Evolutionary conservation across 257 asterid genomes (phyloP).

Genomic region (Solanum ossicruentum): DNA sequence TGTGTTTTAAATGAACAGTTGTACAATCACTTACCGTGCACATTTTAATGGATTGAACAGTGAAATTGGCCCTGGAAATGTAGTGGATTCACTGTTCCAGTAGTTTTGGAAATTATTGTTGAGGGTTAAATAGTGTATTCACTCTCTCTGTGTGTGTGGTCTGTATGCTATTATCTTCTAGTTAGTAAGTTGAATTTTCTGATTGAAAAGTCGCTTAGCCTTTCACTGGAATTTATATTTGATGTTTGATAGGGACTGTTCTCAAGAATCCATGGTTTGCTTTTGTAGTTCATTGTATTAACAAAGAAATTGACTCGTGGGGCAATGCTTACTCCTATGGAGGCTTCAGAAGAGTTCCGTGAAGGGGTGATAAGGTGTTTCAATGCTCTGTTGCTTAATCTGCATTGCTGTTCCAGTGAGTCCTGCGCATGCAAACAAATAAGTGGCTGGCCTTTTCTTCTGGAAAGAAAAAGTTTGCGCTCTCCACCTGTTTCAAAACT

Average conservation of each 20-base stretch:
- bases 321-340: slow-evolving; percentile 66
- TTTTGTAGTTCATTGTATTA: slow-evolving; percentile 59
- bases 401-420: slow-evolving; percentile 49
- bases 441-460: slow-evolving; percentile 30
- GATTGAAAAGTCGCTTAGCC: not conserved
- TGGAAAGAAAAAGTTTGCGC: slow-evolving; percentile 21
- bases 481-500: slow-evolving; percentile 12
- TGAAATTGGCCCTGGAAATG: not conserved
- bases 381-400: slow-evolving; percentile 55
- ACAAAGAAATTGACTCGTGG: slow-evolving; percentile 78
- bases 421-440: slow-evolving; percentile 64
- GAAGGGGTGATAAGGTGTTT: slow-evolving; percentile 79
- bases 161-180: not conserved
- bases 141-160: not conserved
- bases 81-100: not conserved
- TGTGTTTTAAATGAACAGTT: not conserved
- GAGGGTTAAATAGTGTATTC: not conserved
- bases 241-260: not conserved
- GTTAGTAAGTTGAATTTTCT: not conserved
- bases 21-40: not conserved
- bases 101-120: not conserved
- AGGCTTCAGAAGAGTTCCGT: slow-evolving; percentile 97
- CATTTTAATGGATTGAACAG: not conserved
- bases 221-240: not conserved
- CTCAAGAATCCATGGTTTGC: not conserved